phyloP scores from a whole-genome alignment of 805 yeast genomes.

The Ogataea nonfermentans region DNA sequence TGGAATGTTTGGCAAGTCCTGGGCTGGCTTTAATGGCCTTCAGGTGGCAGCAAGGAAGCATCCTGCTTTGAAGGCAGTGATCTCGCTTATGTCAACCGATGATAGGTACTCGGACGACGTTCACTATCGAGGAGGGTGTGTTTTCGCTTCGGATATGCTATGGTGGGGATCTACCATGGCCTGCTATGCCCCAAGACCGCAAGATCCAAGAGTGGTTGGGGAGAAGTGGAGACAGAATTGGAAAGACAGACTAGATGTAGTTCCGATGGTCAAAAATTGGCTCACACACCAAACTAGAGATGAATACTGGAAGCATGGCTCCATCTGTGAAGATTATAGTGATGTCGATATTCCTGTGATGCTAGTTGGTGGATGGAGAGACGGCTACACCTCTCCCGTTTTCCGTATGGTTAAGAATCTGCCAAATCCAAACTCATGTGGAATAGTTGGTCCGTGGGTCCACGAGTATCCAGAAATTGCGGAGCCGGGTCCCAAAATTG shows the following conservation, averaged over 20 bases:
- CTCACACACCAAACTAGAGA: slow-evolving; percentile 44
- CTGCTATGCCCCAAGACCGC: slow-evolving; percentile 44
- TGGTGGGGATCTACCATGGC: slow-evolving; percentile 53
- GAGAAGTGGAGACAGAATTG: slow-evolving; percentile 41
- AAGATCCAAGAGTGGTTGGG: slow-evolving; percentile 42
- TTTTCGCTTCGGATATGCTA: slow-evolving; percentile 44
- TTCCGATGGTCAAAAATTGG: slow-evolving; percentile 44
- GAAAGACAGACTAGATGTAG: slow-evolving; percentile 37
- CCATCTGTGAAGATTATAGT: slow-evolving; percentile 40
- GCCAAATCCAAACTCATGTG: slow-evolving; percentile 39
- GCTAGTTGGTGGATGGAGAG: slow-evolving; percentile 48
- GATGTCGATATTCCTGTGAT: slow-evolving; percentile 43
- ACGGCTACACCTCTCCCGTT: slow-evolving; percentile 45
- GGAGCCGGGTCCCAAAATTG: slow-evolving; percentile 44
- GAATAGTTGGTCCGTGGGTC: slow-evolving; percentile 48
- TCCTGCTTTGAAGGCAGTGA: slow-evolving; percentile 43
- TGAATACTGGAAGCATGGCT: slow-evolving; percentile 48
- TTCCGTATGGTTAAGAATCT: slow-evolving; percentile 42
- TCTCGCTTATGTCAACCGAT: slow-evolving; percentile 46
- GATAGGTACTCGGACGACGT: slow-evolving; percentile 48
- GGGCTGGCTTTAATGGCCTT: slow-evolving; percentile 49
- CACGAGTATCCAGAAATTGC: slow-evolving; percentile 50
- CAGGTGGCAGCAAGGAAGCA: slow-evolving; percentile 47
- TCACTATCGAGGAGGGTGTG: slow-evolving; percentile 48
- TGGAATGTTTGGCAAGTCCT: slow-evolving; percentile 48